These are phyloP conservation scores for Filobasidium wieringae DNA, from an alignment of 768 basidiomycete species.

Conservation along the genomic window DNA sequence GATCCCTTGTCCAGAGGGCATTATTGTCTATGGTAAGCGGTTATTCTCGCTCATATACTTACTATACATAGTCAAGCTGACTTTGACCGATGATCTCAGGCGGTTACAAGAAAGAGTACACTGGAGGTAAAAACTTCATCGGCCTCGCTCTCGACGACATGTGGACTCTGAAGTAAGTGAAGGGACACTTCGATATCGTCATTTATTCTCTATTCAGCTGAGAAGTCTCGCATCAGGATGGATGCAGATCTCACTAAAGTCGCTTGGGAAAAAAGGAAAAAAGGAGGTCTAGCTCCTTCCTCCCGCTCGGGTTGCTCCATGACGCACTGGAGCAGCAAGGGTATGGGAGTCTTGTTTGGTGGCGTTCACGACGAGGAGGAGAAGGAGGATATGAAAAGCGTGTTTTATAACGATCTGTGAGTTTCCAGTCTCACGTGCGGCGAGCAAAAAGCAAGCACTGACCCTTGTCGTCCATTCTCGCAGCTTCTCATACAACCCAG, in stretches of 20 bases:
- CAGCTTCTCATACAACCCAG: constrained; percentile 67
- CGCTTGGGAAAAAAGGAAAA: constrained; percentile 80
- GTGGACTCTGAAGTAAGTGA: constrained; percentile 63
- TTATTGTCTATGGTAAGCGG: constrained; percentile 58
- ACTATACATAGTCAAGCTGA: not conserved
- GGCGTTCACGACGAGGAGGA: constrained; percentile 80
- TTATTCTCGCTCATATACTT: not conserved
- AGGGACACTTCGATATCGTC: no score
- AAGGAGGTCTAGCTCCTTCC: constrained; percentile 59
- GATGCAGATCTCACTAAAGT: constrained; percentile 45
- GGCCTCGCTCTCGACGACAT: constrained; percentile 85
- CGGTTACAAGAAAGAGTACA: constrained; percentile 83
- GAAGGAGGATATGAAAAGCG: constrained; percentile 71
- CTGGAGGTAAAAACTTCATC: constrained; percentile 68
- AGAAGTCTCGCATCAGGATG: constrained; percentile 27
- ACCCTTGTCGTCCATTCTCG: not conserved
- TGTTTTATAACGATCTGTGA: constrained; percentile 79
- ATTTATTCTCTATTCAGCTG: constrained; percentile 6
- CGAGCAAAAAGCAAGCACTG: not conserved
- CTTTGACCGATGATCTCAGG: constrained; percentile 42
- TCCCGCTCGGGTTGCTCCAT: constrained; percentile 75
- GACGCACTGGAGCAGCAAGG: constrained; percentile 60
- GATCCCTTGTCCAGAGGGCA: constrained; percentile 61
- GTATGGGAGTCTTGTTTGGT: constrained; percentile 69
- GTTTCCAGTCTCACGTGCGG: not conserved